Evolutionary conservation across 176 grass and related monocot species (phyloP).

Genomic region (Poa annua): DNA sequence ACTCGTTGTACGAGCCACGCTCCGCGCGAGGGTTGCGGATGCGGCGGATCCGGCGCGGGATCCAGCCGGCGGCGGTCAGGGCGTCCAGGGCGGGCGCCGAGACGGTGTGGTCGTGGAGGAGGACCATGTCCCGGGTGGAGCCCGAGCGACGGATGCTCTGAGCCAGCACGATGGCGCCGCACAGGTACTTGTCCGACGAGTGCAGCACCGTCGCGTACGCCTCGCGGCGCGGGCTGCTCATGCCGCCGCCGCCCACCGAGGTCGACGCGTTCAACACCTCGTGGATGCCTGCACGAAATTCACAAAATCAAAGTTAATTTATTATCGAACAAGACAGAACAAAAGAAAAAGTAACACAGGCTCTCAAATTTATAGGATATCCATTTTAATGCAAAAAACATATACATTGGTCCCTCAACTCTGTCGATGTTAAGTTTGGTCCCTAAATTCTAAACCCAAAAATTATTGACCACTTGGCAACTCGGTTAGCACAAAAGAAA

Average conservation of each 20-base stretch:
- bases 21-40: constrained; percentile 72
- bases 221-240: constrained; percentile 48
- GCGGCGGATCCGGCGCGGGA: constrained; percentile 13
- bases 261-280: constrained; percentile 41
- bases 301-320: too few species aligned
- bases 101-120: constrained; percentile 87
- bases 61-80: constrained; percentile 41
- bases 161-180: constrained; percentile 87
- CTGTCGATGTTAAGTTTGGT: too few species aligned
- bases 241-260: neutral
- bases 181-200: constrained; percentile 87
- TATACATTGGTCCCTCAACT: neutral
- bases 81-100: constrained; percentile 52
- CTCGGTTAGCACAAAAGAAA: too few species aligned
- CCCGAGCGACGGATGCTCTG: constrained; percentile 79
- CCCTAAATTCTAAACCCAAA: too few species aligned
- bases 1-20: constrained; percentile 81
- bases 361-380: neutral
- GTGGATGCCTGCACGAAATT: neutral
- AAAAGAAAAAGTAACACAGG: neutral
- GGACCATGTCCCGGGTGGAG: constrained; percentile 71
- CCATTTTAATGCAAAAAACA: neutral
- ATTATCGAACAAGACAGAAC: neutral
- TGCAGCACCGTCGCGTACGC: constrained; percentile 97
- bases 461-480: too few species aligned